These are phyloP conservation scores for Aspergillus terreus DNA, from an alignment of 2,329 filamentous ascomycete species.

Conservation along the genomic window DNA sequence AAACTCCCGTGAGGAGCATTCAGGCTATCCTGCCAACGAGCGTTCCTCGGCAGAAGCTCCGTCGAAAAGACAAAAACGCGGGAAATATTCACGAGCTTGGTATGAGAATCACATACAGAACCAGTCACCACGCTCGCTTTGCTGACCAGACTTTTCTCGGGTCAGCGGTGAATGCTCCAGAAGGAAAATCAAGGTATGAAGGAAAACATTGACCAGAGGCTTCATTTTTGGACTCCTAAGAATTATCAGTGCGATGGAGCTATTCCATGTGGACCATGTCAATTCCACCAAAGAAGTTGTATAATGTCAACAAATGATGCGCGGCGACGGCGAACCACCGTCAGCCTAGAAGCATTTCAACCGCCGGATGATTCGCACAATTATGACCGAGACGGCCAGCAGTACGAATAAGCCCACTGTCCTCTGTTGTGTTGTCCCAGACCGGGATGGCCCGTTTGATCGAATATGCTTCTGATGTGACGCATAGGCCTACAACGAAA, in stretches of 20 bases:
- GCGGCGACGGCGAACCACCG: constrained; percentile 2
- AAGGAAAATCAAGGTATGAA: constrained; percentile 19
- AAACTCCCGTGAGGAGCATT: too few relatives aligned
- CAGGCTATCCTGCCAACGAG: not conserved
- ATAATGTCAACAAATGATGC: constrained; percentile 6
- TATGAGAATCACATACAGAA: constrained; percentile 1
- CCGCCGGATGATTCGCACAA: not conserved
- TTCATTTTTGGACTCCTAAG: too few relatives aligned
- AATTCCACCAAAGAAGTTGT: constrained; percentile 6
- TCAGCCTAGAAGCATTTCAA: not conserved
- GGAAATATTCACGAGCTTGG: constrained; percentile 21
- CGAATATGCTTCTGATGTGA: not conserved
- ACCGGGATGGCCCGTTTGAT: not conserved
- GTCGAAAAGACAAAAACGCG: constrained; percentile 13
- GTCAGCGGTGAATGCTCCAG: constrained; percentile 15
- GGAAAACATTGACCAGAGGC: too few relatives aligned
- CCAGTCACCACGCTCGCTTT: not conserved
- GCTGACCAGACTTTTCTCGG: not conserved
- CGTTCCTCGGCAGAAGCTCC: not conserved
- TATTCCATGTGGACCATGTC: constrained; percentile 16
- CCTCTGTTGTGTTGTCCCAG: not conserved
- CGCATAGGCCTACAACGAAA: not conserved
- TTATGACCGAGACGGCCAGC: not conserved
- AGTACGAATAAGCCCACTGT: not conserved
- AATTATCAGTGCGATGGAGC: constrained; percentile 17